phyloP scores from a whole-genome alignment of 2,329 filamentous ascomycete species.

The Trichoderma afroharzianum region DNA sequence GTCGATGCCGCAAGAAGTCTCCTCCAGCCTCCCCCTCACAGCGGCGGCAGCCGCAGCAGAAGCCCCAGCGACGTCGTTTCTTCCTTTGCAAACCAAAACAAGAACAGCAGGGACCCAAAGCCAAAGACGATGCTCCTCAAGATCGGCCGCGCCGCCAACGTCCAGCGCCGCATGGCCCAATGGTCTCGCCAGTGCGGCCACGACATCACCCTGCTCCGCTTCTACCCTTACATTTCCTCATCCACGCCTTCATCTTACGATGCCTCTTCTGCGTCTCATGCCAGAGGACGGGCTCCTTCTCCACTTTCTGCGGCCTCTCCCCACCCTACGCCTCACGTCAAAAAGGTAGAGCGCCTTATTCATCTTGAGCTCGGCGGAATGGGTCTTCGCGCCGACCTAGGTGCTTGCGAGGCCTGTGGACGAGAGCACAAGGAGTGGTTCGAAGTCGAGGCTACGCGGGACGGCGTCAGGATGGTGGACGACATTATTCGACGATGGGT shows the following conservation, averaged over 20 bases:
- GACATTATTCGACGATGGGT: conserved; percentile 80
- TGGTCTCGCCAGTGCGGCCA: conserved; percentile 94
- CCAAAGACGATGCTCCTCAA: conserved; percentile 65
- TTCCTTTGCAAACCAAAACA: conserved; percentile 41
- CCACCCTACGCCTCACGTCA: conserved; percentile 76
- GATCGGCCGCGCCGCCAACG: conserved; percentile 70
- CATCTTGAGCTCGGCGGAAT: conserved; percentile 78
- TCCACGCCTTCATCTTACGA: conserved; percentile 31
- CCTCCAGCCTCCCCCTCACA: conserved; percentile 45
- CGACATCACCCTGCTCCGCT: conserved; percentile 80
- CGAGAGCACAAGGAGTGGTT: conserved; percentile 94
- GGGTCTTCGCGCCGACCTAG: conserved; percentile 50
- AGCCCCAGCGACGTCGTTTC: conserved; percentile 54
- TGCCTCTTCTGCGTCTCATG: not conserved
- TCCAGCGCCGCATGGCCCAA: conserved; percentile 85
- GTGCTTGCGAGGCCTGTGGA: conserved; percentile 72
- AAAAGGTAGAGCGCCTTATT: conserved; percentile 84
- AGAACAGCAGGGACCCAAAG: conserved; percentile 21
- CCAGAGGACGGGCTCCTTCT: conserved; percentile 31
- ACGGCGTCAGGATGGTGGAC: conserved; percentile 63
- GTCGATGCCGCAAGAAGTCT: conserved; percentile 58
- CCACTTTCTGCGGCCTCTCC: conserved; percentile 36
- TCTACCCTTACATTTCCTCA: conserved; percentile 75
- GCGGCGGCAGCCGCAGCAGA: conserved; percentile 32
- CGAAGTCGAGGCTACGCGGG: conserved; percentile 71